Conservation (phyloP, 805 yeast genomes). For the Scheffersomyces lignosus region DNA sequence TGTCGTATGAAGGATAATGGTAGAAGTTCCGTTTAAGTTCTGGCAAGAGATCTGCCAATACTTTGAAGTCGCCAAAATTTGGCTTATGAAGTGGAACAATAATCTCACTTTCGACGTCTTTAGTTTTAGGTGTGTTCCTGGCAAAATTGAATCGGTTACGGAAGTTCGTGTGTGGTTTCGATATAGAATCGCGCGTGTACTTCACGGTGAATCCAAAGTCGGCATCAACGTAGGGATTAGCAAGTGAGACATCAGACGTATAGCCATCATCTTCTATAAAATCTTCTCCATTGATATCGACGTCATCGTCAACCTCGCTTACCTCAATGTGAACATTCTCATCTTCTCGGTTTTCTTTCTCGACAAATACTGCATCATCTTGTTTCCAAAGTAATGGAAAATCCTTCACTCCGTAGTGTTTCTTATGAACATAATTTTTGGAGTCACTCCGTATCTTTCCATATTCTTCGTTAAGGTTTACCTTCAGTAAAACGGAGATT, state of each 20-base stretch:
- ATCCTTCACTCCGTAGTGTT: conserved; percentile 25
- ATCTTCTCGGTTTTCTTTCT: conserved; percentile 5
- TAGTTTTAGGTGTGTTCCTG: background rate
- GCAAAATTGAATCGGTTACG: conserved; percentile 4
- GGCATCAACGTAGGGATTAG: conserved; percentile 52
- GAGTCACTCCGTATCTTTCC: conserved; percentile 14
- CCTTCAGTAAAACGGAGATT: conserved; percentile 22
- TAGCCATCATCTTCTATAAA: conserved; percentile 31
- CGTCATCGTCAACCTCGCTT: background rate
- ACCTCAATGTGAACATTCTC: conserved; percentile 8
- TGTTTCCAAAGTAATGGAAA: conserved; percentile 31
- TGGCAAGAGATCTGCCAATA: conserved; percentile 27
- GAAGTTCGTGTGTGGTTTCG: conserved; percentile 1
- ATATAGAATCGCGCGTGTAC: conserved; percentile 7
- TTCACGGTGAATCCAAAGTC: conserved; percentile 51
- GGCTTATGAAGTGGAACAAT: conserved; percentile 50
- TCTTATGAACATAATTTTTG: conserved; percentile 11
- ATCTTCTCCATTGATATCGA: background rate
- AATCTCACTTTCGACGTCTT: conserved; percentile 23
- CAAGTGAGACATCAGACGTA: conserved; percentile 50
- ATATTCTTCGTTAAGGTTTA: conserved; percentile 22
- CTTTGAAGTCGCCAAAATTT: conserved; percentile 34
- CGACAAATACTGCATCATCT: conserved; percentile 15
- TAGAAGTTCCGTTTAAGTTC: conserved; percentile 29
- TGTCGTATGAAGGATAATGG: conserved; percentile 27